A percentile compares a stretch with the other conserved stretches of the same genome.
These are phyloP conservation scores for Ophiostoma tasmaniense DNA, from an alignment of 2,329 filamentous ascomycete genomes.

Conservation along the genomic window DNA sequence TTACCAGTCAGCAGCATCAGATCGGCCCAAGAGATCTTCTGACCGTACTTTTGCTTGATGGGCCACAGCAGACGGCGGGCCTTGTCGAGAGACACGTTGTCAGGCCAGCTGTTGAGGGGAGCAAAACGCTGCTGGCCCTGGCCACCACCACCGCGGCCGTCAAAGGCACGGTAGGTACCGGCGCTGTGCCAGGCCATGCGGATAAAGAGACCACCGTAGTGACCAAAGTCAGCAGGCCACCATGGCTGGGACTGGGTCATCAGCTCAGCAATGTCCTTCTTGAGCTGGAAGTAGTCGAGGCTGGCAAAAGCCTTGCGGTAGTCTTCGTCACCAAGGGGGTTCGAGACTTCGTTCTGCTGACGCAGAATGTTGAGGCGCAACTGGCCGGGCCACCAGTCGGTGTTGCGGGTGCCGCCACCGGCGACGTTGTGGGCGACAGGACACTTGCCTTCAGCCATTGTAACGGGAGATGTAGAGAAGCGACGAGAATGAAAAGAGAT, in stretches of 20 bases:
- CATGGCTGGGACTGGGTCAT: conserved; percentile 74
- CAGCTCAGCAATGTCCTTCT: conserved; percentile 55
- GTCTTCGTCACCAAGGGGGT: conserved; percentile 62
- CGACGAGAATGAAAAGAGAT: not conserved
- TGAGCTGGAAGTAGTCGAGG: conserved; percentile 29
- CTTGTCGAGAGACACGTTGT: conserved; percentile 73
- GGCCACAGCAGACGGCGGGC: conserved; percentile 71
- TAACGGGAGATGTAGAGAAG: conserved; percentile 8
- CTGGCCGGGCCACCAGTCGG: conserved; percentile 66
- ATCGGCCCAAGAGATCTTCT: conserved; percentile 76
- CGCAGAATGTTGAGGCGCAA: conserved; percentile 64
- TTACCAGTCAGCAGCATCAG: conserved; percentile 64
- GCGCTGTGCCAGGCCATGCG: conserved; percentile 76
- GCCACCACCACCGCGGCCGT: conserved; percentile 67
- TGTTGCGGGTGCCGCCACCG: conserved; percentile 59
- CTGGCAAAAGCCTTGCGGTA: conserved; percentile 65
- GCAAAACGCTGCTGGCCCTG: conserved; percentile 71
- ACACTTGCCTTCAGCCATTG: conserved; percentile 15
- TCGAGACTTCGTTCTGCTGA: conserved; percentile 55
- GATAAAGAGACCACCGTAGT: conserved; percentile 73
- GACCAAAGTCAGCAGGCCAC: conserved; percentile 76
- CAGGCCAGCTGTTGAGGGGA: conserved; percentile 74
- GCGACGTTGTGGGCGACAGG: conserved; percentile 25
- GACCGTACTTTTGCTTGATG: conserved; percentile 77
- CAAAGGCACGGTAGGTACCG: conserved; percentile 66